These are phyloP conservation scores for Corynespora cassiicola DNA, from an alignment of 2,329 filamentous ascomycete genomes.

Conservation along the genomic window DNA sequence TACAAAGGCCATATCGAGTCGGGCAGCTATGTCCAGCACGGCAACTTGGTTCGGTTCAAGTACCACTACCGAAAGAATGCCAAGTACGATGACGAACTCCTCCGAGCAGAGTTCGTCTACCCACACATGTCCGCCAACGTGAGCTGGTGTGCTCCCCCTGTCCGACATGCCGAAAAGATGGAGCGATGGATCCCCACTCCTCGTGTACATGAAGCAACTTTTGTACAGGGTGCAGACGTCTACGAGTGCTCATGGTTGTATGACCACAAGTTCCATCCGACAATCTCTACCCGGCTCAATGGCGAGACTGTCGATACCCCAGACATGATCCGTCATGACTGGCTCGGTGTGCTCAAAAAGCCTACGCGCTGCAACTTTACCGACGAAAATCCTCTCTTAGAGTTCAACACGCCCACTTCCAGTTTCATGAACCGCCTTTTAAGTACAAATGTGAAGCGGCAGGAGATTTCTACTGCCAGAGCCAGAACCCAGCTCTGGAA, in stretches of 20 bases:
- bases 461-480: conserved; percentile 46
- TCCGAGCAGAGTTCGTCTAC: conserved; percentile 62
- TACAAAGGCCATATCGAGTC: conserved; percentile 59
- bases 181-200: conserved; percentile 63
- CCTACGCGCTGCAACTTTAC: conserved; percentile 46
- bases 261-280: conserved; percentile 49
- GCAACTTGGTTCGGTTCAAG: conserved; percentile 60
- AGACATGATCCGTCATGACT: conserved; percentile 59
- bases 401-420: conserved; percentile 49
- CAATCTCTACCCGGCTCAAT: conserved; percentile 53
- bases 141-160: conserved; percentile 61
- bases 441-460: conserved; percentile 46
- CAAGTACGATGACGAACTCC: conserved; percentile 61
- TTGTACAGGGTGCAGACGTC: conserved; percentile 59
- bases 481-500: conserved; percentile 49
- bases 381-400: conserved; percentile 60
- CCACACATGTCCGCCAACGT: conserved; percentile 62
- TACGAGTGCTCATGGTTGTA: conserved; percentile 57
- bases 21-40: conserved; percentile 61
- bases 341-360: conserved; percentile 48
- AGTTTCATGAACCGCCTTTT: conserved; percentile 42
- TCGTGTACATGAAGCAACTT: conserved; percentile 61
- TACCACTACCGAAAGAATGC: conserved; percentile 63
- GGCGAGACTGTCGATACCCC: conserved; percentile 59
- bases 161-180: conserved; percentile 57